Conservation (phyloP, 129 eudicot species). For the Gnaphalium uliginosum region DNA sequence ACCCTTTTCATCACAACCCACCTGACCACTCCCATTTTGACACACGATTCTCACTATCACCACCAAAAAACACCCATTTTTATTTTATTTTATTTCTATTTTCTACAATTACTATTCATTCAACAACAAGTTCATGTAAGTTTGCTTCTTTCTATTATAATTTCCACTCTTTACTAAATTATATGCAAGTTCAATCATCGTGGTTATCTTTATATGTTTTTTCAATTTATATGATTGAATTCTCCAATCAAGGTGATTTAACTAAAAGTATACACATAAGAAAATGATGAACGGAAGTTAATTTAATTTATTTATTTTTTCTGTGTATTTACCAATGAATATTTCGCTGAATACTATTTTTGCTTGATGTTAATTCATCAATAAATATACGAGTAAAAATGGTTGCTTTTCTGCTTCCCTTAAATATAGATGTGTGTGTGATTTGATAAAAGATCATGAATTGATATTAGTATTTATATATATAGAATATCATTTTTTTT, state of each 20-base stretch:
- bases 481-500: background rate
- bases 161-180: background rate
- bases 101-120: background rate
- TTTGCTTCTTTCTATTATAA: slow-evolving; percentile 3
- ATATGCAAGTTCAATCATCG: background rate
- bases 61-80: background rate
- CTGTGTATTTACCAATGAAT: background rate
- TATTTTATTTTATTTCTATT: background rate
- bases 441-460: background rate
- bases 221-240: background rate
- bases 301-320: no score
- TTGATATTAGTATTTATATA: background rate
- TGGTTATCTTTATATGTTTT: background rate
- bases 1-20: slow-evolving; percentile 12
- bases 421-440: no score
- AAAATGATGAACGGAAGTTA: no score
- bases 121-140: slow-evolving; percentile 25
- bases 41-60: background rate
- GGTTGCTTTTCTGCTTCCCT: background rate
- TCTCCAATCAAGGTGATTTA: background rate
- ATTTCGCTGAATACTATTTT: background rate
- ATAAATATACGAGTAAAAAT: no score
- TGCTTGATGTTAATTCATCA: background rate
- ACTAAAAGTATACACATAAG: no score
- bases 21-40: slow-evolving; percentile 28